Percentiles rank a stretch among this genome's conserved stretches.
phyloP scores from a whole-genome alignment of 116 monocot species.

The Trichopus zeylanicus region DNA sequence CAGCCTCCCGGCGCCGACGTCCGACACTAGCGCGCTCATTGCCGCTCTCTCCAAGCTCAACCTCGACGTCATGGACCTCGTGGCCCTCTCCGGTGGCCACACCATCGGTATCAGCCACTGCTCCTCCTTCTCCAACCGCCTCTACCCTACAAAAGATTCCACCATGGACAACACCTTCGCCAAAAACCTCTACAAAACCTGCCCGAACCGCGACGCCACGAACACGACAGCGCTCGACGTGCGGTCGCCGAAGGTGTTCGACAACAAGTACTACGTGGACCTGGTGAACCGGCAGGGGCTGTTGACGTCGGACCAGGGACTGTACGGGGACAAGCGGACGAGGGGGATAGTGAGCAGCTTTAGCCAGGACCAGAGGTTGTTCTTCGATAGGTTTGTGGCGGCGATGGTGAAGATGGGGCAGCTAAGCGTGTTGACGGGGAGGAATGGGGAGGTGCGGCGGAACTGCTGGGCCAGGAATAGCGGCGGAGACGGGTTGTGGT shows the following conservation, averaged over 20 bases:
- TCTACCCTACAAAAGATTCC: slow-evolving; percentile 30
- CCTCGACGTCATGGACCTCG: slow-evolving; percentile 41
- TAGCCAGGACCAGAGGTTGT: slow-evolving; percentile 17
- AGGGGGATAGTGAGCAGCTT: slow-evolving; percentile 17
- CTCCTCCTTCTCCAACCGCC: slow-evolving; percentile 31
- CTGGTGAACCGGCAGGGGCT: slow-evolving; percentile 45
- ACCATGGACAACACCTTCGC: slow-evolving; percentile 39
- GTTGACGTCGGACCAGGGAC: slow-evolving; percentile 65
- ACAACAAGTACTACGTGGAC: slow-evolving; percentile 79
- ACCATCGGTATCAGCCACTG: slow-evolving; percentile 52
- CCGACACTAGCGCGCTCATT: slow-evolving; percentile 26
- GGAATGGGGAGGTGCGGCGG: slow-evolving; percentile 32
- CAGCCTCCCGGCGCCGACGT: slow-evolving; percentile 27
- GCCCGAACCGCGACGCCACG: slow-evolving; percentile 27
- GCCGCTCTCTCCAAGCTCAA: slow-evolving; percentile 13
- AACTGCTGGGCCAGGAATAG: slow-evolving; percentile 48
- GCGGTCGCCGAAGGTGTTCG: slow-evolving; percentile 35
- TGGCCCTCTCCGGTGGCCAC: slow-evolving; percentile 62
- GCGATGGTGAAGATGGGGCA: slow-evolving; percentile 68
- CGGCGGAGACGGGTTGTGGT: not conserved
- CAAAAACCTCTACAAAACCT: slow-evolving; percentile 27
- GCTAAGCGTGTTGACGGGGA: slow-evolving; percentile 46
- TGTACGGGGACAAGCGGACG: slow-evolving; percentile 40
- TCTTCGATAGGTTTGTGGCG: slow-evolving; percentile 40
- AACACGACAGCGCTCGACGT: slow-evolving; percentile 41